Conservation (phyloP, 257 asterid species). For the Prunella vulgaris region DNA sequence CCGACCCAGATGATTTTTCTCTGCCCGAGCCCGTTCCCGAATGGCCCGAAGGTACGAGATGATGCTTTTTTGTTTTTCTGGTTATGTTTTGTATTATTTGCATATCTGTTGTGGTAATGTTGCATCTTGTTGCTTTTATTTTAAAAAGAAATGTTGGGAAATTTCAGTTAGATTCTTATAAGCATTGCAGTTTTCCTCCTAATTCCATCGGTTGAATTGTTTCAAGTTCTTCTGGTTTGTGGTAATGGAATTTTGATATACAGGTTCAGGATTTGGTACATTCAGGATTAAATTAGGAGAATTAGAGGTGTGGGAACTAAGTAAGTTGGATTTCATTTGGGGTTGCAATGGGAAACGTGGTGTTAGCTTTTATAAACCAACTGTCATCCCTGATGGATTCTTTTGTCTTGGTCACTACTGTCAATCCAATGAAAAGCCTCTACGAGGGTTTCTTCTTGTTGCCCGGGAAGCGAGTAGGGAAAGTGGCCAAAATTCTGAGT, state of each 20-base stretch:
- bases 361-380: constrained; percentile 73
- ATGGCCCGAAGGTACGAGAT: constrained; percentile 67
- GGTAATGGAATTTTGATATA: neutral
- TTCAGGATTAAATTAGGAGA: constrained; percentile 62
- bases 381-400: constrained; percentile 59
- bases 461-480: constrained; percentile 45
- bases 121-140: constrained; percentile 2
- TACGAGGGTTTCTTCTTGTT: constrained; percentile 72
- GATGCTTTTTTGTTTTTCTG: neutral
- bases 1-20: constrained; percentile 43
- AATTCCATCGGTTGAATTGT: too few species aligned
- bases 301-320: constrained; percentile 62
- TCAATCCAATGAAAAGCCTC: constrained; percentile 65
- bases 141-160: neutral
- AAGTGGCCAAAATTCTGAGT: constrained; percentile 11
- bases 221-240: too few species aligned
- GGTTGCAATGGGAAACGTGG: constrained; percentile 54
- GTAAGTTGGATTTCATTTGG: constrained; percentile 60
- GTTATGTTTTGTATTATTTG: neutral
- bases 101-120: neutral
- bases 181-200: neutral
- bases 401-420: constrained; percentile 72
- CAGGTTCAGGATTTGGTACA: constrained; percentile 71
- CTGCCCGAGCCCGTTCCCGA: constrained; percentile 77
- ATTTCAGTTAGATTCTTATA: neutral